Conservation (phyloP, 805 yeast species). For the Candida pini region DNA sequence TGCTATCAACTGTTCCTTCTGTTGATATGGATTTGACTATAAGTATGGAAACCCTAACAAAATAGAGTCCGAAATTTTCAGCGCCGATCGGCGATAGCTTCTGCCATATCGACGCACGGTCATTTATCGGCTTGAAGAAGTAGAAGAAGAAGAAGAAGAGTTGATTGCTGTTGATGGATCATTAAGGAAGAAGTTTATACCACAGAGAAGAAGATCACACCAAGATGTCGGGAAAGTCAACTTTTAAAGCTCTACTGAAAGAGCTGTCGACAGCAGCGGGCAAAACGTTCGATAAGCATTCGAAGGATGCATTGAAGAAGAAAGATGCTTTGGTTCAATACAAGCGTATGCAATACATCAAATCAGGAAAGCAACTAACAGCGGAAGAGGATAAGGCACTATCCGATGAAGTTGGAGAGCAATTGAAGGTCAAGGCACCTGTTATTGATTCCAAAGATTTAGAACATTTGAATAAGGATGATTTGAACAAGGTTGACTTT, state of each 20-base stretch:
- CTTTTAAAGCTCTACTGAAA: constrained; percentile 27
- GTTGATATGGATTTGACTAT: too few relatives aligned
- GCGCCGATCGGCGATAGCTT: too few relatives aligned
- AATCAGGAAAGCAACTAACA: constrained; percentile 30
- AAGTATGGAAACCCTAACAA: too few relatives aligned
- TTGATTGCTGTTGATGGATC: neutral
- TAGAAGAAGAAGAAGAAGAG: too few relatives aligned
- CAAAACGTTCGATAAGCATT: constrained; percentile 33
- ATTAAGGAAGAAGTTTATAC: neutral
- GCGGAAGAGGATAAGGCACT: constrained; percentile 30
- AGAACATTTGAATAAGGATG: constrained; percentile 23
- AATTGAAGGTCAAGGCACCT: constrained; percentile 25
- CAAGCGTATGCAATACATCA: constrained; percentile 40
- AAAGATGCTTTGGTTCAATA: constrained; percentile 43
- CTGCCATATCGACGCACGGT: too few relatives aligned
- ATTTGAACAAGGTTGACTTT: constrained; percentile 16
- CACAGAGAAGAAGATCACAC: too few relatives aligned
- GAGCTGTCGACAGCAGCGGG: constrained; percentile 36
- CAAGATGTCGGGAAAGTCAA: constrained; percentile 20
- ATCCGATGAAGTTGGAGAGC: constrained; percentile 30
- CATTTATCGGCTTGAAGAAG: too few relatives aligned
- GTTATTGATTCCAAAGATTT: constrained; percentile 20
- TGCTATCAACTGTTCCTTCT: too few relatives aligned
- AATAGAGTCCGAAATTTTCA: too few relatives aligned
- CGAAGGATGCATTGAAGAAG: constrained; percentile 36